Base-by-base conservation (phyloP, 1,284 basidiomycete species). In the Rugosomyces carneus region DNA sequence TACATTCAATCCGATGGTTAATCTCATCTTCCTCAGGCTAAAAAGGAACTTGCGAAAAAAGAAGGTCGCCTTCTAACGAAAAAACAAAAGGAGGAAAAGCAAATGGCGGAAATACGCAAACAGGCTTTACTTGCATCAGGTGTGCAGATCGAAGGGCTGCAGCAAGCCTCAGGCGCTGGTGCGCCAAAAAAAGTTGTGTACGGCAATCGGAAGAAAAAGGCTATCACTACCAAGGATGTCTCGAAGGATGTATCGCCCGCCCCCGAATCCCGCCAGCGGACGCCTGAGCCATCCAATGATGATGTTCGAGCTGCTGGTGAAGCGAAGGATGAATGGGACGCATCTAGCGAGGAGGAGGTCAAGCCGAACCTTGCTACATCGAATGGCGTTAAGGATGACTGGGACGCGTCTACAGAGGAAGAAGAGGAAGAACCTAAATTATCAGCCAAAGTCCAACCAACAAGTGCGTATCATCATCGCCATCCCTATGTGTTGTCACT, bases 21-120 rank as follows among this genome's bases (percentile, higher is more conserved):
- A 3, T 11, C 19, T 27, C 24, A 1, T 20, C 19, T 24, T 15
- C 29, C 20, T 8, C 24, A 92, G 89, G 83, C 79, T 36, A 93
- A 93, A 66, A 79, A 78, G 42, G 91, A 93, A 57, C 60, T 85
- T 37, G 82, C 88, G 18, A 90, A 88, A 74, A 93, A 93, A 62
- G 93, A 96, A 66, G 93, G 93, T 26, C 80, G 87, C 45, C 70
- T 93, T 24, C 75, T 97, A 38, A 96, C 93, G 5, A 91, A 93
- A 62, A 97, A 96, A 68, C 94, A 99, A 65, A 97, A 94, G 69
- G 89, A 92, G 59, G 94, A 98, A 64, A 86, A 81, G 57, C 88
- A 89, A 13, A 88, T 86, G 49, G 94, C 93, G 6, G 94, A 98
- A 65, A 81, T 91, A 29, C 82, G 94, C 47, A 89, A 87, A 66